A percentile compares a stretch with the other conserved stretches of the same genome.
Conservation (phyloP, 1,284 basidiomycete genomes). For the Austroboletus olivaceoglutinosus region DNA sequence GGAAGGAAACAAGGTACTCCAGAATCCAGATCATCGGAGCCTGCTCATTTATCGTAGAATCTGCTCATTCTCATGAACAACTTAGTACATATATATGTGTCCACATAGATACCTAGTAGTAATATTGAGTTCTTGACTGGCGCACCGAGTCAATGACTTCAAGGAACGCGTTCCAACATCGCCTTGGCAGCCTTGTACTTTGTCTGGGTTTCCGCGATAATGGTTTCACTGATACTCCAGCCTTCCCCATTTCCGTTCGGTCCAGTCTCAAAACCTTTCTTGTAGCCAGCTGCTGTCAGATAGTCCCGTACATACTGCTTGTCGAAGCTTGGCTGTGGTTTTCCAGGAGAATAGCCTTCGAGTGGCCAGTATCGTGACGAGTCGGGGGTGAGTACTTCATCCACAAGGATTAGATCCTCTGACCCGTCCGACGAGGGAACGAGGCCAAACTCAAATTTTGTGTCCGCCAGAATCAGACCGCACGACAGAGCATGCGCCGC, state of each 20-base stretch:
- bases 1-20: too few relatives aligned
- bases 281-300: conserved; percentile 72
- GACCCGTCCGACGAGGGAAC: conserved; percentile 37
- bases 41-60: too few relatives aligned
- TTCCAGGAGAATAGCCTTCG: conserved; percentile 70
- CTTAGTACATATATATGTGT: too few relatives aligned
- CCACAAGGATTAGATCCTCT: conserved; percentile 79
- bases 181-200: conserved; percentile 80
- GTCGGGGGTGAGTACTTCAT: conserved; percentile 96
- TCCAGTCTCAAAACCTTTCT: conserved; percentile 76
- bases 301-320: conserved; percentile 97
- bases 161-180: conserved; percentile 45
- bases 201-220: conserved; percentile 73
- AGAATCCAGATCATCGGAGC: too few relatives aligned
- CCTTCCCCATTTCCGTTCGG: conserved; percentile 66
- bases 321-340: conserved; percentile 88
- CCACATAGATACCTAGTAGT: conserved; percentile 8
- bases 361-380: conserved; percentile 96
- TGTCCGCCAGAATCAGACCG: conserved; percentile 96
- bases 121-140: neutral
- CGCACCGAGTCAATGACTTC: conserved; percentile 9
- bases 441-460: conserved; percentile 88
- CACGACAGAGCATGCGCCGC: conserved; percentile 73
- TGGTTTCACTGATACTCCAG: conserved; percentile 73
- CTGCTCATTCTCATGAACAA: too few relatives aligned